These are phyloP conservation scores for Entamoeba invadens DNA, from an alignment of 208 protist genomes.

Conservation along the genomic window DNA sequence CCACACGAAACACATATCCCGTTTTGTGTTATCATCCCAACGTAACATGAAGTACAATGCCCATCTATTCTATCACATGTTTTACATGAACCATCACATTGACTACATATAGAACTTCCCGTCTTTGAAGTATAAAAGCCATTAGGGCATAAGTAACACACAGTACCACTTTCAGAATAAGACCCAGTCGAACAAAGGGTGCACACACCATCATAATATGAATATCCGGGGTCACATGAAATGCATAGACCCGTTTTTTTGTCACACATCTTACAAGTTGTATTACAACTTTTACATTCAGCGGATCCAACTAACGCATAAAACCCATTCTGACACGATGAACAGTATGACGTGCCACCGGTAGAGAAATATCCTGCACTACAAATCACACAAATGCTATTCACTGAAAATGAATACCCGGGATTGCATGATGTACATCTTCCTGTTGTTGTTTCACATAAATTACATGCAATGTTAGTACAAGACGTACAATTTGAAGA, in stretches of 20 bases:
- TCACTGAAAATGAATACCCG: not conserved
- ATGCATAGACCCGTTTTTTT: not conserved
- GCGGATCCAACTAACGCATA: not conserved
- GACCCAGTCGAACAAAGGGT: not conserved
- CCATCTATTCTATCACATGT: too few relatives aligned
- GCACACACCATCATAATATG: not conserved
- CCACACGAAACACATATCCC: too few relatives aligned
- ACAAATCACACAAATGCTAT: not conserved
- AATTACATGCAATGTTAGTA: not conserved
- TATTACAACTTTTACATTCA: not conserved
- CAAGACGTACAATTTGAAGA: not conserved
- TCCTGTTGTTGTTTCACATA: not conserved
- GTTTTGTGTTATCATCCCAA: too few relatives aligned
- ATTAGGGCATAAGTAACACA: too few relatives aligned
- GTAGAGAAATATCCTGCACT: not conserved
- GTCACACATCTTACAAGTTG: not conserved
- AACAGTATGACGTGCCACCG: not conserved
- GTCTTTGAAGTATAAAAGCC: too few relatives aligned
- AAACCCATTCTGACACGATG: not conserved
- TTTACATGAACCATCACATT: too few relatives aligned
- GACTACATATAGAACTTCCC: too few relatives aligned
- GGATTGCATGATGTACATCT: not conserved
- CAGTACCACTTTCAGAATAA: too few relatives aligned
- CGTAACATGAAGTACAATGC: too few relatives aligned
- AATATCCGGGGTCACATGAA: not conserved